These are phyloP conservation scores for Coelastrella sp. DNA, from an alignment of 139 green algal genomes.

Conservation along the genomic window DNA sequence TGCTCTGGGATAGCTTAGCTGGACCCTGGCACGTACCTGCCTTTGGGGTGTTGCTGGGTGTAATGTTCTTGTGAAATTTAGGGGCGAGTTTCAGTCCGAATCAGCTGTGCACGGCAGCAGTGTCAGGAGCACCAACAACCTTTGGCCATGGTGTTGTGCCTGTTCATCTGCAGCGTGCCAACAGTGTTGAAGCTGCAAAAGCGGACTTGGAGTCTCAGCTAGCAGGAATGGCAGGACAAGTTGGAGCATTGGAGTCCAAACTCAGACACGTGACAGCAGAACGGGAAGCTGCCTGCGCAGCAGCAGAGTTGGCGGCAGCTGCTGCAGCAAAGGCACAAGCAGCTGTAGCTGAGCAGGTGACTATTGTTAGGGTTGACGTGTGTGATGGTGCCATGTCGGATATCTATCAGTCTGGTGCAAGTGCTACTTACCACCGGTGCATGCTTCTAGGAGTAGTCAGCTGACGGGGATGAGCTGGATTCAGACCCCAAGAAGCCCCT, in stretches of 20 bases:
- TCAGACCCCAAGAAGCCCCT: too few relatives aligned
- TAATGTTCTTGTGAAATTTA: too few relatives aligned
- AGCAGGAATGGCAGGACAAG: constrained; percentile 57
- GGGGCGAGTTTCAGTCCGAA: too few relatives aligned
- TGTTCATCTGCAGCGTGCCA: constrained; percentile 21
- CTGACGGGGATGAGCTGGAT: too few relatives aligned
- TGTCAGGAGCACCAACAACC: too few relatives aligned
- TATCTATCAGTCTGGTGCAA: not conserved
- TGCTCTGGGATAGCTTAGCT: too few relatives aligned
- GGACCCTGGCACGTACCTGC: too few relatives aligned
- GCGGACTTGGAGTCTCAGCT: constrained; percentile 67
- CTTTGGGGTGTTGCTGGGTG: too few relatives aligned
- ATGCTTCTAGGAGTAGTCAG: too few relatives aligned
- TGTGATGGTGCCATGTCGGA: not conserved
- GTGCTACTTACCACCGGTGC: not conserved
- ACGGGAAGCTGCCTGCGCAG: constrained; percentile 37
- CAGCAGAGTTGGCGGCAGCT: constrained; percentile 52
- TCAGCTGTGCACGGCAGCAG: too few relatives aligned
- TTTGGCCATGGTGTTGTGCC: not conserved
- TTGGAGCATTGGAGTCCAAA: constrained; percentile 59
- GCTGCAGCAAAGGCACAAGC: constrained; percentile 37
- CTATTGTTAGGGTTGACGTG: not conserved
- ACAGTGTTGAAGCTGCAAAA: constrained; percentile 59
- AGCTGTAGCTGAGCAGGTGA: constrained; percentile 41
- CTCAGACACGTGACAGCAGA: constrained; percentile 49